Base-by-base conservation (phyloP, 31 red algal genomes). In the Asparagopsis taxiformis region DNA sequence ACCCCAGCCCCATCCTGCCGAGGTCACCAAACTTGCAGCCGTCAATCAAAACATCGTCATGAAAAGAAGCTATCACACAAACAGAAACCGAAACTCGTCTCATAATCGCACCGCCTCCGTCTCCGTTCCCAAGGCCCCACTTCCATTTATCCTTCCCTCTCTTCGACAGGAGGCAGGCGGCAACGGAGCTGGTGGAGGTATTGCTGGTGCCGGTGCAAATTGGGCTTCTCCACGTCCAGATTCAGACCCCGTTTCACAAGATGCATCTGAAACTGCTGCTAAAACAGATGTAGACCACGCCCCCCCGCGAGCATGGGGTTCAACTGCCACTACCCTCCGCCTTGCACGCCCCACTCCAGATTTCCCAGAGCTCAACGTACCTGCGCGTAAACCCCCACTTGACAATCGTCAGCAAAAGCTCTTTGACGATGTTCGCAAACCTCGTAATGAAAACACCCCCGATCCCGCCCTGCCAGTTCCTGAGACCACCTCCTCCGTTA, bases 141-240 rank as follows among this genome's bases (percentile, higher is more conserved):
- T 75, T 2, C 86, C 86, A 0, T 90, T 80, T 41, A 90, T 62
- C 61, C 54, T 90, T 8, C 86, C 86, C 24, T 90, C 86, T 10
- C 55, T 66, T 43, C 67, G 70, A 34, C 74, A 75, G 11, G 86
- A 90, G 70, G 60, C 68, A 31, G 86, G 86, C 36, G 76, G 51
- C 30, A 59, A 72, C 24, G 59, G 61, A 44, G 86, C 86, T 34
- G 70, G 68, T 31, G 86, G 86, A 33, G 75, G 76, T 11, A 90
- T 90, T 15, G 86, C 86, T 54, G 86, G 74, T 58, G 75, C 86
- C 20, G 86, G 86, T 43, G 86, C 86, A 10, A 90, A 90, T 44
- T 90, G 86, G 86, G 86, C 86, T 0, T 80, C 74, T 36, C 81
- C 81, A 19, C 63, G 81, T 48, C 24, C 81, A 31, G 62, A 72